Conservation (phyloP, 495 filamentous ascomycete genomes). For the Hypoxylon intermedium region DNA sequence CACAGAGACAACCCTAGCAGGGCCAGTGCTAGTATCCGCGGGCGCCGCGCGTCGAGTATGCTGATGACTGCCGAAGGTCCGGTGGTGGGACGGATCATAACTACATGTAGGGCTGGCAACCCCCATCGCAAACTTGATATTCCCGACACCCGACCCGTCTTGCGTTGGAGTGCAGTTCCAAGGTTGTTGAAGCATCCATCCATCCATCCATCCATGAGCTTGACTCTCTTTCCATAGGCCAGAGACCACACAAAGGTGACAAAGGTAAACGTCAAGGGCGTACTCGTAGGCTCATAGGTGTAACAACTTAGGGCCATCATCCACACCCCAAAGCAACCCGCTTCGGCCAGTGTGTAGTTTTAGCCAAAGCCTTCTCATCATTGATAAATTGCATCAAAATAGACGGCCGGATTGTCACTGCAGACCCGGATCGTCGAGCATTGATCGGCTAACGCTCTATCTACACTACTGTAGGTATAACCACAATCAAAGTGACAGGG, state of each 20-base stretch:
- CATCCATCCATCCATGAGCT: too few species aligned
- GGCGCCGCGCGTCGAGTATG: slow-evolving; percentile 34
- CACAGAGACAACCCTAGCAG: neutral
- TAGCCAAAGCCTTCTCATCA: slow-evolving; percentile 18
- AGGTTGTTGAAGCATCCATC: neutral
- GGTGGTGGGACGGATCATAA: slow-evolving; percentile 19
- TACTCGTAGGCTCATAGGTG: neutral
- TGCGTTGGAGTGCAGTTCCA: too few species aligned
- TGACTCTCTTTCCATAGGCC: too few species aligned
- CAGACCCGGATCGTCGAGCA: slow-evolving; percentile 7
- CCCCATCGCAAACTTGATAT: slow-evolving; percentile 12
- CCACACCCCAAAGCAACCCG: neutral
- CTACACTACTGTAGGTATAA: neutral
- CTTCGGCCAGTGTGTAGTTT: neutral
- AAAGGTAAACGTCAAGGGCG: too few species aligned
- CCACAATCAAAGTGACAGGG: slow-evolving; percentile 11
- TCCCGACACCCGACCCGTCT: slow-evolving; percentile 27
- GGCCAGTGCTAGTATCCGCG: too few species aligned
- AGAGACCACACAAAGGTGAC: too few species aligned
- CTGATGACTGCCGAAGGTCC: slow-evolving; percentile 30
- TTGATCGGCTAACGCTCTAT: slow-evolving; percentile 22
- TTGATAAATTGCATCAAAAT: slow-evolving; percentile 6
- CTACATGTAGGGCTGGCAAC: slow-evolving; percentile 24
- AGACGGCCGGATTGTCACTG: slow-evolving; percentile 14
- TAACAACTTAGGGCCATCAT: neutral